phyloP scores from a whole-genome alignment of 139 green algal species.

The Ulvella scutata region DNA sequence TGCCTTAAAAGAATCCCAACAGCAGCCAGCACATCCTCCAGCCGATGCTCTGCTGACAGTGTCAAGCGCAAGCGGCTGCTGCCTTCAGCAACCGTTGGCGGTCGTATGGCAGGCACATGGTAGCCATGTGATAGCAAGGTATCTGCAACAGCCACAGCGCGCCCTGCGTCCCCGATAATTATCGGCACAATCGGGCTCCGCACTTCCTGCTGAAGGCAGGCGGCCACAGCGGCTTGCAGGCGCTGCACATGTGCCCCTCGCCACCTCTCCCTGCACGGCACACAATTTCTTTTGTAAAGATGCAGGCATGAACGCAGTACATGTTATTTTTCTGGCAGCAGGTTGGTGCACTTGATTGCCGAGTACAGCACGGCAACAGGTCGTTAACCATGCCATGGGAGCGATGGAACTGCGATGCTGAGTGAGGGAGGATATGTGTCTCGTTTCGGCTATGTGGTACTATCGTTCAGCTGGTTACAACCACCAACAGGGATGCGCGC shows the following conservation, averaged over 20 bases:
- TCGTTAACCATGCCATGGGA: no score
- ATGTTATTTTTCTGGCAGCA: no score
- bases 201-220: slow-evolving; percentile 29
- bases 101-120: slow-evolving; percentile 81
- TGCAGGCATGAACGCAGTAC: no score
- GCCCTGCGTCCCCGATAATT: slow-evolving; percentile 53
- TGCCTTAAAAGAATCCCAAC: no score
- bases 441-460: no score
- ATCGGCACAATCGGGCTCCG: slow-evolving; percentile 70
- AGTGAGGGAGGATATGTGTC: no score
- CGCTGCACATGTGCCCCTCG: slow-evolving; percentile 43
- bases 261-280: slow-evolving; percentile 50
- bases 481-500: no score
- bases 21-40: slow-evolving; percentile 32
- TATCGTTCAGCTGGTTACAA: no score
- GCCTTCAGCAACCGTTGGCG: slow-evolving; percentile 71
- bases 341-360: no score
- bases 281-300: no score
- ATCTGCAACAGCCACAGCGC: slow-evolving; percentile 30
- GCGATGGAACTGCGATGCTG: no score
- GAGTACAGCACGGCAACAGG: no score
- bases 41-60: slow-evolving; percentile 57
- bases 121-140: slow-evolving; percentile 47
- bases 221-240: slow-evolving; percentile 23
- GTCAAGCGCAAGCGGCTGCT: slow-evolving; percentile 64